Base-by-base conservation (phyloP, 1,139 yeast genomes). In the Geotrichum siamense region DNA sequence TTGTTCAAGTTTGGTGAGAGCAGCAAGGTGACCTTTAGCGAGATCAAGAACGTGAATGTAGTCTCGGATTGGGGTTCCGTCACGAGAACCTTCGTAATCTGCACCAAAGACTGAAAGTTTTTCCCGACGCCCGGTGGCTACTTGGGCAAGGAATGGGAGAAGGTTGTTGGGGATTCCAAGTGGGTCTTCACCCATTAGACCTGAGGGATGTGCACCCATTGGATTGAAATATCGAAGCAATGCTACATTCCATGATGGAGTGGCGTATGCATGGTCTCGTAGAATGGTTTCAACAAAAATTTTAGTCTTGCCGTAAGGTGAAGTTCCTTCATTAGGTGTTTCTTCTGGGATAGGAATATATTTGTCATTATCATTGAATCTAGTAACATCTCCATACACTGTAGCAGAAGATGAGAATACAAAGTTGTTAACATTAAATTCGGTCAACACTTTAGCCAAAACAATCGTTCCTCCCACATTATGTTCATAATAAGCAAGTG, bases 201-300 rank as follows among this genome's bases (percentile, higher is more conserved):
- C 93, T 1, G 86, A 78, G 3, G 89, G 85, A 59, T 83, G 93
- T 12, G 93, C 91, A 27, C 94, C 94, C 56, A 82, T 81, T 32
- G 93, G 93, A 58, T 82, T 82, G 67, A 82, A 82, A 62, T 82
- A 83, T 48, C 93, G 71, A 57, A 83, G 68, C 43, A 82, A 71
- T 1, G 87, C 93, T 30, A 78, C 72, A 47, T 72, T 70, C 81
- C 84, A 78, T 8, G 59, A 56, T 4, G 65, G 58, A 46, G 73
- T 75, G 41, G 78, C 69, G 4, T 64, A 53, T 52, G 76, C 68
- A 38, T 79, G 67, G 60, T 80, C 89, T 41, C 72, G 66, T 52
- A 83, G 62, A 45, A 82, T 72, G 44, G 72, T 70, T 61, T 83
- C 94, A 53, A 79, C 79, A 53, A 76, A 67, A 45, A 69, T 67